Evolutionary conservation across 441 rosid genomes (phyloP).

Genomic region (Erodium texanum): DNA sequence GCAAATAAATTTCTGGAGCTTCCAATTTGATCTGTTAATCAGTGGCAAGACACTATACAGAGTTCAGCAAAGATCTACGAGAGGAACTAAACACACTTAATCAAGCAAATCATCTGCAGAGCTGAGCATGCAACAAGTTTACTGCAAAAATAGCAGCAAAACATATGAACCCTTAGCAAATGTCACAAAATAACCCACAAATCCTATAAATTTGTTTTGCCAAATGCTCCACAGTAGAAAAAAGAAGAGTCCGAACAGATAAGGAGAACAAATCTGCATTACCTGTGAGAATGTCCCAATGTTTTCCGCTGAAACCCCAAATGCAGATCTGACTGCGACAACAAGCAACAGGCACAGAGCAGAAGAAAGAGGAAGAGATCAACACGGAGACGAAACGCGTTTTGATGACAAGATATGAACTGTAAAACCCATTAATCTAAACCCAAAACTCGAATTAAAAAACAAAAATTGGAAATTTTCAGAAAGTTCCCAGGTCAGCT

Average conservation of each 20-base stretch:
- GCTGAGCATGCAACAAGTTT: not conserved
- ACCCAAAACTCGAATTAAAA: conserved; percentile 19
- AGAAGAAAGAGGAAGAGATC: conserved; percentile 16
- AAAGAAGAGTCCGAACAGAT: conserved; percentile 11
- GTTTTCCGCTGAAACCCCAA: conserved; percentile 17
- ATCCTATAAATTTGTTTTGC: not conserved
- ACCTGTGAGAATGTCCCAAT: conserved; percentile 43
- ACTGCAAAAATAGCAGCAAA: not conserved
- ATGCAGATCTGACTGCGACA: conserved; percentile 44
- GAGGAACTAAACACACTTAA: not conserved
- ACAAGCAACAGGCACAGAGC: conserved; percentile 16
- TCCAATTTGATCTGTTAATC: not conserved
- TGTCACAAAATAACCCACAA: conserved; percentile 2
- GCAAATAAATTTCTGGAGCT: not conserved
- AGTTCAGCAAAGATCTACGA: not conserved
- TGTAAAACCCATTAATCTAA: conserved; percentile 36
- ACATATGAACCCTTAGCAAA: not conserved
- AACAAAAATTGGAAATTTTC: conserved; percentile 10
- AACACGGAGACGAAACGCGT: conserved; percentile 54
- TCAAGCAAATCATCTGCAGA: not conserved
- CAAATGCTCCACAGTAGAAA: not conserved
- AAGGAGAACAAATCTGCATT: conserved; percentile 14
- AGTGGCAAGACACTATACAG: not conserved
- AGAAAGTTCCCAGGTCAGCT: conserved; percentile 29
- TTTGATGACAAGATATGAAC: conserved; percentile 40